phyloP scores from a whole-genome alignment of 2,329 filamentous ascomycete species.

The Aspergillus tanneri region DNA sequence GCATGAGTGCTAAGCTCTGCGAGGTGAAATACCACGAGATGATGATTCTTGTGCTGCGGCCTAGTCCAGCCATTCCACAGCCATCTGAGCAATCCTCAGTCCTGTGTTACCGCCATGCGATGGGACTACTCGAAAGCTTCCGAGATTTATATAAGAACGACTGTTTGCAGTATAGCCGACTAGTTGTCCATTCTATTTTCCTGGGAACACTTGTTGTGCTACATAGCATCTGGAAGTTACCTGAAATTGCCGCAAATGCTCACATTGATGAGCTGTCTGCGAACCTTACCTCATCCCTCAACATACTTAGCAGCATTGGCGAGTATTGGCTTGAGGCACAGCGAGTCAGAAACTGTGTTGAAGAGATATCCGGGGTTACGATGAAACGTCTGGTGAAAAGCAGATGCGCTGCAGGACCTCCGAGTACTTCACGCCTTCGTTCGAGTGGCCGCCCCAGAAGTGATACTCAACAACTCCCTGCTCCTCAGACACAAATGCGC shows the following conservation, averaged over 20 bases:
- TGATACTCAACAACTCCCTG: not conserved
- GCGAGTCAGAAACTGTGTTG: constrained; percentile 32
- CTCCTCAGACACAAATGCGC: not conserved
- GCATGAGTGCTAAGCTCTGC: constrained; percentile 34
- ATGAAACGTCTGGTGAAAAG: constrained; percentile 25
- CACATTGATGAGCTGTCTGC: constrained; percentile 43
- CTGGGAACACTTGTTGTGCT: constrained; percentile 52
- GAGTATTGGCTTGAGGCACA: constrained; percentile 54
- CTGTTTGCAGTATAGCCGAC: constrained; percentile 50
- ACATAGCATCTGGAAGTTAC: constrained; percentile 52
- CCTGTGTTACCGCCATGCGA: constrained; percentile 47
- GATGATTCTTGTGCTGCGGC: constrained; percentile 52
- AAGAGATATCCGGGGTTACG: constrained; percentile 29
- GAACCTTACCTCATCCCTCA: constrained; percentile 46
- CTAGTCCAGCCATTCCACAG: constrained; percentile 53
- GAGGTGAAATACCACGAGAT: constrained; percentile 51
- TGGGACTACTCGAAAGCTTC: constrained; percentile 43
- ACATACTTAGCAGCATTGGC: constrained; percentile 52
- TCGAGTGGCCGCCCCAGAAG: not conserved
- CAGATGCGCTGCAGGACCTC: not conserved
- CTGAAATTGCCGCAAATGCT: constrained; percentile 40
- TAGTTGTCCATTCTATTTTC: constrained; percentile 51
- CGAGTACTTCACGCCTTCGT: not conserved
- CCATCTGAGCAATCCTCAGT: constrained; percentile 44
- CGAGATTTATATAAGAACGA: constrained; percentile 48